Conservation (phyloP, 202 grass and related monocot species). For the Musa balbisiana region DNA sequence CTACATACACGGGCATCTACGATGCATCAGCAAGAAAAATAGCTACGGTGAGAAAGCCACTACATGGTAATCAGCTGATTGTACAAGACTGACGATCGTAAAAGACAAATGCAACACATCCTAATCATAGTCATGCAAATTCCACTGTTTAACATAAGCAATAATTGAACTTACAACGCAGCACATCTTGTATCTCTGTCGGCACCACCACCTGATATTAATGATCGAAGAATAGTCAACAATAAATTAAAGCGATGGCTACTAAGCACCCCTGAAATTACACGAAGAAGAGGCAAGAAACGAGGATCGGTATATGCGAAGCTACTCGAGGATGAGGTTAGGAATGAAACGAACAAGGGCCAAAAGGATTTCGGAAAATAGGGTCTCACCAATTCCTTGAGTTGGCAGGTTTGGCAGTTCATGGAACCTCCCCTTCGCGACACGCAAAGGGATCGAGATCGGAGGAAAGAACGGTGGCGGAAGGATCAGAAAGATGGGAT, state of each 20-base stretch:
- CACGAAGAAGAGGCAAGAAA: not conserved
- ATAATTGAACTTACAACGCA: slow-evolving; percentile 36
- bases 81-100: too few relatives aligned
- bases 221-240: not conserved
- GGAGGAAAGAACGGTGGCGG: not conserved
- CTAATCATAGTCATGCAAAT: not conserved
- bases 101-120: too few relatives aligned
- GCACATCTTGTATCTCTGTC: slow-evolving; percentile 41
- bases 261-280: not conserved
- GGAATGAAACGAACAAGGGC: not conserved
- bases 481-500: not conserved
- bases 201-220: slow-evolving; percentile 33
- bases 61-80: too few relatives aligned
- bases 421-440: slow-evolving; percentile 15
- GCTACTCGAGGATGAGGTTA: too few relatives aligned
- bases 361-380: not conserved
- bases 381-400: slow-evolving; percentile 43
- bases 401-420: slow-evolving; percentile 65
- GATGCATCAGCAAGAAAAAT: too few relatives aligned
- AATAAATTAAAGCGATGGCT: not conserved
- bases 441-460: not conserved
- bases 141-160: not conserved
- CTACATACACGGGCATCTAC: not conserved
- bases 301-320: not conserved
- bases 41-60: too few relatives aligned